Percentiles rank a stretch among this genome's conserved stretches.
Evolutionary conservation across 2,329 filamentous ascomycete genomes (phyloP).

Genomic region (Aspergillus amoenus): DNA sequence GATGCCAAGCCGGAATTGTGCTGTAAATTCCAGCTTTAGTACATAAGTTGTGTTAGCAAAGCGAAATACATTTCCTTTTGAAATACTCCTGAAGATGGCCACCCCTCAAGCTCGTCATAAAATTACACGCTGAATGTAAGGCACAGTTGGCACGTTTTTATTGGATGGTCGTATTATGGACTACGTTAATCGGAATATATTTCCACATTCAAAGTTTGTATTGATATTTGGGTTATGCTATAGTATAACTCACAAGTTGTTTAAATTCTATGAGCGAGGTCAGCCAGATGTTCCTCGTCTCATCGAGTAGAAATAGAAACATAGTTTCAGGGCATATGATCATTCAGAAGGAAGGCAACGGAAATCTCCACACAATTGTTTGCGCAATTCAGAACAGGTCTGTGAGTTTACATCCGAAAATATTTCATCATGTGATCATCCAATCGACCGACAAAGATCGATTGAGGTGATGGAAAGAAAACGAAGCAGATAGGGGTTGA

Average conservation of each 20-base stretch:
- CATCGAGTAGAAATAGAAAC: background rate
- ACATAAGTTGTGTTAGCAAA: background rate
- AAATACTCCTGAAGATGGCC: background rate
- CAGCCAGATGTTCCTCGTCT: background rate
- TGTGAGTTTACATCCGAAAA: constrained; percentile 89
- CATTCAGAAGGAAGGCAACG: constrained; percentile 99
- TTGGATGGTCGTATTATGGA: background rate
- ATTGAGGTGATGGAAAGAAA: background rate
- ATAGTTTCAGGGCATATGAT: background rate
- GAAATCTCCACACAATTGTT: constrained; percentile 84
- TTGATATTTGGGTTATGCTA: background rate
- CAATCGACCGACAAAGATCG: background rate
- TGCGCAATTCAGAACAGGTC: constrained; percentile 84
- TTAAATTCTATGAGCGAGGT: background rate
- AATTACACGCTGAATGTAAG: too few species aligned
- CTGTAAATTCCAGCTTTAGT: background rate
- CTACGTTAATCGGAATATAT: background rate
- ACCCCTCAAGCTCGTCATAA: background rate
- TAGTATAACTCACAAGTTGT: background rate
- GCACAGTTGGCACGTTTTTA: background rate
- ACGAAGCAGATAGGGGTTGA: background rate
- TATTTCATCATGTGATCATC: constrained; percentile 68
- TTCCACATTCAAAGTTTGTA: background rate
- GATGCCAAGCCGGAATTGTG: background rate
- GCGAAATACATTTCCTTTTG: background rate